Evolutionary conservation across 2,329 filamentous ascomycete genomes (phyloP).

Genomic region (Pyricularia sp.): DNA sequence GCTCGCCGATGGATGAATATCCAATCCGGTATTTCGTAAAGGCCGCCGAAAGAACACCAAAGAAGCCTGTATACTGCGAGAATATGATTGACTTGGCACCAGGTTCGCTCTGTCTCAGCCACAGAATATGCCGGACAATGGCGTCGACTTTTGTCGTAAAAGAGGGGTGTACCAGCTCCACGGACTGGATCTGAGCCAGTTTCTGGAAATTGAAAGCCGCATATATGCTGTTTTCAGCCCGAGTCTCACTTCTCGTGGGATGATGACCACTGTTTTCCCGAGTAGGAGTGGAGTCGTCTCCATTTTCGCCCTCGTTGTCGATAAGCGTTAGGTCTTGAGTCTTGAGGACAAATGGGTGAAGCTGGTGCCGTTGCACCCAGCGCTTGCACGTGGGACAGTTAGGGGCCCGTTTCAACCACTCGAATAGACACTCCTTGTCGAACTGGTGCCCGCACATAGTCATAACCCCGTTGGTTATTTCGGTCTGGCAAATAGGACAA

Average conservation of each 20-base stretch:
- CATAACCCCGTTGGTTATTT: conserved; percentile 69
- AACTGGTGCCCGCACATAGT: conserved; percentile 89
- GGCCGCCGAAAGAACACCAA: conserved; percentile 62
- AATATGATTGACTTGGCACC: conserved; percentile 92
- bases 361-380: conserved; percentile 51
- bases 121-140: conserved; percentile 70
- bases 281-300: conserved; percentile 3
- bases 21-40: conserved; percentile 66
- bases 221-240: conserved; percentile 53
- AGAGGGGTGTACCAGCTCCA: conserved; percentile 62
- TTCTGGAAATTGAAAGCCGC: conserved; percentile 62
- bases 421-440: conserved; percentile 75
- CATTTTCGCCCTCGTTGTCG: neutral
- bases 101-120: conserved; percentile 75
- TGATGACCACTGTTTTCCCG: conserved; percentile 10
- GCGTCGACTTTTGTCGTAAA: conserved; percentile 91
- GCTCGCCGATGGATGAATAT: conserved; percentile 58
- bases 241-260: conserved; percentile 7
- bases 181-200: conserved; percentile 70
- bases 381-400: conserved; percentile 83
- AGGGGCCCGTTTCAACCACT: conserved; percentile 66
- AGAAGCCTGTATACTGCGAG: conserved; percentile 75
- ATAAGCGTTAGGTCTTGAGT: conserved; percentile 59
- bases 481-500: conserved; percentile 77
- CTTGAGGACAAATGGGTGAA: conserved; percentile 81